Percentiles rank a stretch among this genome's conserved stretches.
These are phyloP conservation scores for Waltiozyma sp. DNA, from an alignment of 1,139 yeast genomes.

Conservation along the genomic window DNA sequence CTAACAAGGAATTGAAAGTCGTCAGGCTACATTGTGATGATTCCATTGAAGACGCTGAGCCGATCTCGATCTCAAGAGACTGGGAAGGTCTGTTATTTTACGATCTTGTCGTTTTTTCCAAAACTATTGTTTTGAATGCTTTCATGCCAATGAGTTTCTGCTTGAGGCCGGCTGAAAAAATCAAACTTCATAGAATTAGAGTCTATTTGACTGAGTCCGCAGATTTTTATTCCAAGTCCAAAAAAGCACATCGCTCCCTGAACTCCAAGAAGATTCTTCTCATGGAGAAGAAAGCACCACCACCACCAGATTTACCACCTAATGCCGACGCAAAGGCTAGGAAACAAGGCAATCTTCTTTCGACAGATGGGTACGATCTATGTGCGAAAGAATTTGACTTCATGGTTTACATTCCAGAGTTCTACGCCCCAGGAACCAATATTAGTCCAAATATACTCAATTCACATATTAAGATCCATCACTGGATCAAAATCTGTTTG, in stretches of 20 bases:
- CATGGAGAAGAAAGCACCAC: constrained; percentile 65
- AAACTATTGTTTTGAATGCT: constrained; percentile 75
- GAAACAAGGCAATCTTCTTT: constrained; percentile 30
- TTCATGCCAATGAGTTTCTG: constrained; percentile 76
- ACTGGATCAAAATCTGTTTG: constrained; percentile 85
- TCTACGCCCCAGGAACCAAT: constrained; percentile 35
- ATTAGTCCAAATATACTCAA: constrained; percentile 80
- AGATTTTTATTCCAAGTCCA: constrained; percentile 86
- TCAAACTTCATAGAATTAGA: constrained; percentile 75
- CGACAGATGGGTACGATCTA: constrained; percentile 26
- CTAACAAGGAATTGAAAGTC: constrained; percentile 51
- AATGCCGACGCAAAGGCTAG: constrained; percentile 26
- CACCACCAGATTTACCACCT: constrained; percentile 20
- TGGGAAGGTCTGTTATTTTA: constrained; percentile 92
- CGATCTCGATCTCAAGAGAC: constrained; percentile 78
- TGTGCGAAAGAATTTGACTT: constrained; percentile 64
- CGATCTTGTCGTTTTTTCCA: constrained; percentile 83
- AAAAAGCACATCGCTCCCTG: constrained; percentile 78
- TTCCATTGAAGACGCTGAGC: constrained; percentile 82
- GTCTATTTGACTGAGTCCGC: constrained; percentile 79
- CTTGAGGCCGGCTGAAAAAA: constrained; percentile 79
- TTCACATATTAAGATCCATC: constrained; percentile 71
- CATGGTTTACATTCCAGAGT: constrained; percentile 68
- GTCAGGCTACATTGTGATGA: constrained; percentile 70
- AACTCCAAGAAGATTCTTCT: constrained; percentile 73